Evolutionary conservation across 192 early-diverging fungal genomes (phyloP).

Genomic region (Phycomyces blakesleeanus): DNA sequence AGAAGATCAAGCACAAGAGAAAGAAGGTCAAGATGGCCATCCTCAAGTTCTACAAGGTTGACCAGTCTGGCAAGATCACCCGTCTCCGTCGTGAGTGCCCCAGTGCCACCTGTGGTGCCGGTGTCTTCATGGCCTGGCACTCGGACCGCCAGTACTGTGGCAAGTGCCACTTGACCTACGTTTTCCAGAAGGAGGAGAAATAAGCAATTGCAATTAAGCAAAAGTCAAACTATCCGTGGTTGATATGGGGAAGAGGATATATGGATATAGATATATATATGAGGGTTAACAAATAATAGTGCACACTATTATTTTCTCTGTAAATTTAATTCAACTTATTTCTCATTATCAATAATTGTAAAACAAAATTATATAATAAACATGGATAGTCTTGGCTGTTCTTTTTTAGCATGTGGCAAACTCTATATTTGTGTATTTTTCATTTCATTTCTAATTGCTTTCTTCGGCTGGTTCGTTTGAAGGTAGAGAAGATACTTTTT

Average conservation of each 20-base stretch:
- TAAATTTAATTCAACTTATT: too few relatives aligned
- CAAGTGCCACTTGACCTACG: slow-evolving; percentile 92
- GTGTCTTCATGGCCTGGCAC: slow-evolving; percentile 99
- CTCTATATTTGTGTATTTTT: neutral
- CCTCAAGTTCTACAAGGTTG: slow-evolving; percentile 99
- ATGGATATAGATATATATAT: too few relatives aligned
- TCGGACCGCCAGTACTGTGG: slow-evolving; percentile 98
- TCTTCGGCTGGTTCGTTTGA: slow-evolving; percentile 20
- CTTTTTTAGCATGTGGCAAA: neutral
- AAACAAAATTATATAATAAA: neutral
- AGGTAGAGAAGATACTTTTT: slow-evolving; percentile 16
- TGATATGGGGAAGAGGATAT: too few relatives aligned
- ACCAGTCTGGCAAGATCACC: slow-evolving; percentile 94
- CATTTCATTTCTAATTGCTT: neutral
- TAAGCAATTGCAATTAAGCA: neutral
- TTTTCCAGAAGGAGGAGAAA: slow-evolving; percentile 76
- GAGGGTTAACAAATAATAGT: too few relatives aligned
- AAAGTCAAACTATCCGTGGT: too few relatives aligned
- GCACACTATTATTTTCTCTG: too few relatives aligned
- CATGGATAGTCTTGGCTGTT: neutral
- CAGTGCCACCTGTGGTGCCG: slow-evolving; percentile 92
- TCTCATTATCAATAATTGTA: neutral
- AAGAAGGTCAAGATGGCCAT: slow-evolving; percentile 99
- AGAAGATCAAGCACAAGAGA: slow-evolving; percentile 99
- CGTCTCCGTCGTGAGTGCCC: slow-evolving; percentile 99